A percentile compares a stretch with the other conserved stretches of the same genome.
Conservation (phyloP, 305 asterid species). For the Nicotiana rustica region DNA sequence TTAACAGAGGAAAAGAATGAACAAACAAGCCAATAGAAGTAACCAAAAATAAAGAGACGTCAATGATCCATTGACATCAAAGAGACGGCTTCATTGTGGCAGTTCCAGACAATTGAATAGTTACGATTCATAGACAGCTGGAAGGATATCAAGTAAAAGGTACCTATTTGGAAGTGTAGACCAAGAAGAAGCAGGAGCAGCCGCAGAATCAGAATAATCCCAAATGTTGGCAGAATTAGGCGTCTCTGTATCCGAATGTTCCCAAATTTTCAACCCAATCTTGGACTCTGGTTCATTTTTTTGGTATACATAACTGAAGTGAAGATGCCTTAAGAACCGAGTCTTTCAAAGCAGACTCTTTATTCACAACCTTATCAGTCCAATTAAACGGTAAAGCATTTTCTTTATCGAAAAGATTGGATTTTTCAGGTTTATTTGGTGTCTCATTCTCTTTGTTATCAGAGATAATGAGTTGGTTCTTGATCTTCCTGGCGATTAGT, state of each 20-base stretch:
- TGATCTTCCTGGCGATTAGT: no score
- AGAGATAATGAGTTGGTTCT: constrained; percentile 30
- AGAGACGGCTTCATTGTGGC: no score
- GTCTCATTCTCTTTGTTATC: constrained; percentile 61
- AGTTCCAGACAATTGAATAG: no score
- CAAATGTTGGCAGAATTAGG: constrained; percentile 65
- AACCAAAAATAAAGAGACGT: not conserved
- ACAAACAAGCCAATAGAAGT: not conserved
- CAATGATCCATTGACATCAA: no score
- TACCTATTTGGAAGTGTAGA: constrained; percentile 90
- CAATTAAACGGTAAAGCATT: constrained; percentile 39
- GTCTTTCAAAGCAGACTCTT: constrained; percentile 44
- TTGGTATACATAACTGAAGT: constrained; percentile 67
- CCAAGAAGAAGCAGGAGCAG: constrained; percentile 98
- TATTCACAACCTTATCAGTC: constrained; percentile 30
- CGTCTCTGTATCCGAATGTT: constrained; percentile 50
- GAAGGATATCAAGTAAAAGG: no score
- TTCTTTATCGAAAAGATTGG: constrained; percentile 43
- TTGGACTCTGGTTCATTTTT: constrained; percentile 65
- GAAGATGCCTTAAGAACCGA: constrained; percentile 64
- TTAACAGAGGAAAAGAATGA: no score
- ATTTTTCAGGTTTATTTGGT: constrained; percentile 45
- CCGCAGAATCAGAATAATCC: constrained; percentile 87
- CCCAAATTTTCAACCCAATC: constrained; percentile 56
- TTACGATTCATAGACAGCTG: no score